Evolutionary conservation across 1,284 basidiomycete genomes (phyloP).

Genomic region (Afroboletus lepidellus): DNA sequence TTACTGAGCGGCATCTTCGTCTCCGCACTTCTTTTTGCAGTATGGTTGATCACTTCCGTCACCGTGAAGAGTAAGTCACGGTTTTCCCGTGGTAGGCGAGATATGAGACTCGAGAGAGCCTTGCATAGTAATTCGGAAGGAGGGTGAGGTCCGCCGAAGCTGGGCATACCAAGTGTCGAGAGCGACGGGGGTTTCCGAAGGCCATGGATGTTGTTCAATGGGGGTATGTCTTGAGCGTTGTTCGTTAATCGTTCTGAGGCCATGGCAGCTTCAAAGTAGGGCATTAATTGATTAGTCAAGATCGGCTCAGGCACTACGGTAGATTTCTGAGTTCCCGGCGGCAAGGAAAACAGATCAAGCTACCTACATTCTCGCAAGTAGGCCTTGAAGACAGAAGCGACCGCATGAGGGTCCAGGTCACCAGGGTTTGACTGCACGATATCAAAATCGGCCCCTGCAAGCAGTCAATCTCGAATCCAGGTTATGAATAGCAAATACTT

Average conservation of each 20-base stretch:
- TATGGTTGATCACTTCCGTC: constrained; percentile 68
- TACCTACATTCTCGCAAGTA: constrained; percentile 75
- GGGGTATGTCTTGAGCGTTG: constrained; percentile 30
- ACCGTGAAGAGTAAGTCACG: constrained; percentile 71
- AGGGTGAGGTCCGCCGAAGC: constrained; percentile 54
- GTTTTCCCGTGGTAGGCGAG: constrained; percentile 69
- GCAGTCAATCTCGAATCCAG: constrained; percentile 7
- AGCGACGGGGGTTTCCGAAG: constrained; percentile 75
- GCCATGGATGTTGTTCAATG: constrained; percentile 40
- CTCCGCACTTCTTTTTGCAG: constrained; percentile 56
- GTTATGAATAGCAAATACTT: constrained; percentile 24
- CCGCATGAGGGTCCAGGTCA: constrained; percentile 89
- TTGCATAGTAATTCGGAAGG: constrained; percentile 55
- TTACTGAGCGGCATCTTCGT: constrained; percentile 88
- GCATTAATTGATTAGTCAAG: constrained; percentile 65
- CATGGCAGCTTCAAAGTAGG: constrained; percentile 76
- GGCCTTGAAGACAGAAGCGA: constrained; percentile 83
- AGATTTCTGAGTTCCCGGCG: constrained; percentile 12
- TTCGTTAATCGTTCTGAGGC: constrained; percentile 48
- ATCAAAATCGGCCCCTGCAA: constrained; percentile 78
- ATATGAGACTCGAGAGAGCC: constrained; percentile 56
- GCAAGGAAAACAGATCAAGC: constrained; percentile 1
- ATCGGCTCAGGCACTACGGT: constrained; percentile 77
- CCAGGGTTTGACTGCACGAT: constrained; percentile 72
- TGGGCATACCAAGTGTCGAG: constrained; percentile 71